Conservation (phyloP, 2,329 filamentous ascomycete genomes). For the Fusarium bactridioides region DNA sequence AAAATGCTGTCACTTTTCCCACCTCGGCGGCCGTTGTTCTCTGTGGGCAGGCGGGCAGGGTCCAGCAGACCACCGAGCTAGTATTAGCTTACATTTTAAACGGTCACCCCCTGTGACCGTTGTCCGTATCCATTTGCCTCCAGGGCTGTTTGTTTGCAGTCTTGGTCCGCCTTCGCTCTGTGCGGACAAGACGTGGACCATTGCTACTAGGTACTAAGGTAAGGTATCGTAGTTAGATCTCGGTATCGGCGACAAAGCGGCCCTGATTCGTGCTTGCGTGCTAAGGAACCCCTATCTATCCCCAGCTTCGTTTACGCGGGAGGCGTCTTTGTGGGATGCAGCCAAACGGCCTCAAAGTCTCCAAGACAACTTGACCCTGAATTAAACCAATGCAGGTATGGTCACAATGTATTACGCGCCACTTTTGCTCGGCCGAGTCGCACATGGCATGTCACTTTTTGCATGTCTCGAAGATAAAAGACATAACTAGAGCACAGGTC, state of each 20-base stretch:
- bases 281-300: neutral
- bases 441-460: neutral
- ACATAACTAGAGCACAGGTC: neutral
- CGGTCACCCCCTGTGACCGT: neutral
- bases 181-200: neutral
- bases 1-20: conserved; percentile 29
- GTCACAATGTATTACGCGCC: neutral
- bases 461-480: neutral
- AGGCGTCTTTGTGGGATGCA: conserved; percentile 15
- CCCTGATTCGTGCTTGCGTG: conserved; percentile 8
- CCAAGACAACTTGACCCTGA: neutral
- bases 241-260: neutral
- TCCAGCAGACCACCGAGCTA: neutral
- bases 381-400: neutral
- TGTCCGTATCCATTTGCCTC: neutral
- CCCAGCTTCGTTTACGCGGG: neutral
- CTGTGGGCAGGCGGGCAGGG: conserved; percentile 1
- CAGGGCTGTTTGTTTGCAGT: conserved; percentile 16
- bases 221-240: conserved; percentile 1
- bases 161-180: conserved; percentile 9
- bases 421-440: conserved; percentile 11
- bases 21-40: conserved; percentile 10
- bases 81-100: conserved; percentile 15
- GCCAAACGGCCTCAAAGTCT: conserved; percentile 8
- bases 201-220: neutral